Percentiles rank a stretch among this genome's conserved stretches.
Conservation (phyloP, 1,139 yeast genomes). For the Hyphopichia khmerensis region DNA sequence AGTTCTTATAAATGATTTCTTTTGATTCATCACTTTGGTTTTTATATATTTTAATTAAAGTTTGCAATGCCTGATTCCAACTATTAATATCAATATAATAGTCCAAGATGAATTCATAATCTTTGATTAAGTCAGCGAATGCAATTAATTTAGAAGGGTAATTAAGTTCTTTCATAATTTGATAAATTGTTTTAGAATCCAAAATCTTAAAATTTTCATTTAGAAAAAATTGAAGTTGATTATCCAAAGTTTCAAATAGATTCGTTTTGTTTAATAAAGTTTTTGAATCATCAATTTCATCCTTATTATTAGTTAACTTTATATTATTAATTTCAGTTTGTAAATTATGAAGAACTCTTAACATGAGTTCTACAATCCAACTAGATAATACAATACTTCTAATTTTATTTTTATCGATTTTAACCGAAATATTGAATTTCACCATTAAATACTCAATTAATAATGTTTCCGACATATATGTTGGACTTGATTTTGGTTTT, state of each 20-base stretch:
- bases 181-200: constrained; percentile 69
- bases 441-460: constrained; percentile 56
- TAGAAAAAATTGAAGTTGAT: constrained; percentile 53
- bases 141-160: constrained; percentile 60
- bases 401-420: constrained; percentile 39
- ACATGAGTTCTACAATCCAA: constrained; percentile 74
- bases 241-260: constrained; percentile 12
- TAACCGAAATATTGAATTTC: constrained; percentile 46
- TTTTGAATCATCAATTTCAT: neutral
- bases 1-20: constrained; percentile 58
- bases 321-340: constrained; percentile 15
- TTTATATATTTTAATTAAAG: constrained; percentile 49
- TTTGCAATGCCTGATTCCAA: constrained; percentile 72
- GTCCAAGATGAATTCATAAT: constrained; percentile 65
- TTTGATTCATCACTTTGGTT: constrained; percentile 26
- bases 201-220: constrained; percentile 45
- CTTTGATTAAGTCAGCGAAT: constrained; percentile 69
- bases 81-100: constrained; percentile 67
- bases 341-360: constrained; percentile 23
- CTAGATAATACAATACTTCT: constrained; percentile 66
- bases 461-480: constrained; percentile 24
- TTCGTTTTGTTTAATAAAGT: constrained; percentile 1
- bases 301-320: neutral
- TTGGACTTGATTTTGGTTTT: constrained; percentile 17
- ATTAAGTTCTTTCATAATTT: constrained; percentile 67